Conservation (phyloP, 768 basidiomycete species). For the Rhodotorula kratochvilovae region DNA sequence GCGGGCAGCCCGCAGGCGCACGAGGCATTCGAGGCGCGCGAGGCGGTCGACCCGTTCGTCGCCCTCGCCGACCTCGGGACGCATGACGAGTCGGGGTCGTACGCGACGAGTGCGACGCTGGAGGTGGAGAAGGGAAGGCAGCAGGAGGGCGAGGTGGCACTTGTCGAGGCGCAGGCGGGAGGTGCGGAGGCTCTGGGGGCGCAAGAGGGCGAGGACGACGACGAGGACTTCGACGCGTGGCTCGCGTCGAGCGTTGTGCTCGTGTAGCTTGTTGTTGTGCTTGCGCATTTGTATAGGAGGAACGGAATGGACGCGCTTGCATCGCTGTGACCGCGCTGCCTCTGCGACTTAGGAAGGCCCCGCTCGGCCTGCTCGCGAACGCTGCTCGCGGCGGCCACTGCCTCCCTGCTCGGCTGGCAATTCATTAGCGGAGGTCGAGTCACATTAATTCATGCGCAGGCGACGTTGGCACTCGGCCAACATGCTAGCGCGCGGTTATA, state of each 20-base stretch:
- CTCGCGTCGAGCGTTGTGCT: constrained; percentile 16
- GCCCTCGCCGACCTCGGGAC: no score
- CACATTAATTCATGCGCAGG: no score
- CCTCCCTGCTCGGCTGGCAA: no score
- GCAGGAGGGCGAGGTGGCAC: background rate
- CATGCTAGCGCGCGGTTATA: no score
- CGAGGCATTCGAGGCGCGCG: background rate
- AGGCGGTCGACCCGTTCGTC: background rate
- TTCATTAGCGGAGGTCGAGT: no score
- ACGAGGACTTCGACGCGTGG: constrained; percentile 30
- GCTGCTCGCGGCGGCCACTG: no score
- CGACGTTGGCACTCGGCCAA: no score
- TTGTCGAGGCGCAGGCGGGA: background rate
- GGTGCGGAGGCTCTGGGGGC: no score
- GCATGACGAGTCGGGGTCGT: background rate
- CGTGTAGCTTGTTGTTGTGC: background rate
- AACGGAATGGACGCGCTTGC: background rate
- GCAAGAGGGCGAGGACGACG: background rate
- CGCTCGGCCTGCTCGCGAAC: no score
- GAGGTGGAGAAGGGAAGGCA: background rate
- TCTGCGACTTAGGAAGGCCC: no score
- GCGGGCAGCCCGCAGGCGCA: no score
- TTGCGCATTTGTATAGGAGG: background rate
- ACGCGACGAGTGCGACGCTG: background rate
- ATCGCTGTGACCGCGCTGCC: no score